Conservation (phyloP, 2,329 filamentous ascomycete genomes). For the Lojkania enalia region DNA sequence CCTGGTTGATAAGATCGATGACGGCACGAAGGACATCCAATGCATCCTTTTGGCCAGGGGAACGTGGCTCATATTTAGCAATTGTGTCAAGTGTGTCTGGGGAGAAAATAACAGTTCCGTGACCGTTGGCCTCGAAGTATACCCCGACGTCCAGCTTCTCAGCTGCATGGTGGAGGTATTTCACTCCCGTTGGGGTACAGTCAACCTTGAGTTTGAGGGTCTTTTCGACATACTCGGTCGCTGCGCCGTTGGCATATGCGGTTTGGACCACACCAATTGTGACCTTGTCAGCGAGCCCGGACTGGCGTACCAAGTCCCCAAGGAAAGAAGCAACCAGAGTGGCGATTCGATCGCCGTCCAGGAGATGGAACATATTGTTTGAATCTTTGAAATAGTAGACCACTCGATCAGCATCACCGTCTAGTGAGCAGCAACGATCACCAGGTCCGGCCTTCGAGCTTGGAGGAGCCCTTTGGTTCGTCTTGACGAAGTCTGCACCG, state of each 20-base stretch:
- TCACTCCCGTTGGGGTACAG: conserved; percentile 93
- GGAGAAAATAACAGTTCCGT: conserved; percentile 95
- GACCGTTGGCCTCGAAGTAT: conserved; percentile 98
- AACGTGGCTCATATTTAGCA: conserved; percentile 78
- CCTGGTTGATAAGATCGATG: conserved; percentile 94
- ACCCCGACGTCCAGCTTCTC: conserved; percentile 93
- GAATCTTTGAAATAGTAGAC: conserved; percentile 93
- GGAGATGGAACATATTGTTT: conserved; percentile 81
- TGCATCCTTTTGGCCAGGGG: conserved; percentile 86
- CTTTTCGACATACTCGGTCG: conserved; percentile 88
- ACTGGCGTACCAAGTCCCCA: conserved; percentile 79
- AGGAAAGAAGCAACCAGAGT: conserved; percentile 94
- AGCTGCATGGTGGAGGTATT: conserved; percentile 96
- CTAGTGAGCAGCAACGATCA: conserved; percentile 84
- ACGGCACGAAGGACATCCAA: conserved; percentile 82
- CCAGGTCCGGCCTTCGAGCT: conserved; percentile 75
- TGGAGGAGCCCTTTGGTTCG: conserved; percentile 86
- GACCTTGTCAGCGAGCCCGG: conserved; percentile 76
- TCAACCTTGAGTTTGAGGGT: conserved; percentile 86
- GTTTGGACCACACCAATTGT: conserved; percentile 96
- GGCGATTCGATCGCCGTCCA: conserved; percentile 96
- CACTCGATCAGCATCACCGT: conserved; percentile 92
- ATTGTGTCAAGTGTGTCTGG: conserved; percentile 79
- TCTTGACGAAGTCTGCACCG: conserved; percentile 97
- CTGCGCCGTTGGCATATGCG: conserved; percentile 94